Evolutionary conservation across 192 early-diverging fungal genomes (phyloP).

Genomic region (Obelidium mucronatum): DNA sequence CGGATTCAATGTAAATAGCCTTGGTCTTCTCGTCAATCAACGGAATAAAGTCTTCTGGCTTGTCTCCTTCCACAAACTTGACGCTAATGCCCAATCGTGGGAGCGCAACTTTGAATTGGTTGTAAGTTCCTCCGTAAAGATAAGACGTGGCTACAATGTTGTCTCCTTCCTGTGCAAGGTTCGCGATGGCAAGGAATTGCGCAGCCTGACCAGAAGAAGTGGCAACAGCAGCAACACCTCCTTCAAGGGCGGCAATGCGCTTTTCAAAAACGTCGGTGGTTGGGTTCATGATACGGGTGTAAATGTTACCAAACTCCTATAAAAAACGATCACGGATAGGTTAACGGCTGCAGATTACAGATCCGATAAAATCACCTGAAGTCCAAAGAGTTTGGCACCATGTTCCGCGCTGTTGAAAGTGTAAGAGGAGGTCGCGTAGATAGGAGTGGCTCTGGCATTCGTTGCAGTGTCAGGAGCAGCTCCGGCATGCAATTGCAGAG

Average conservation of each 20-base stretch:
- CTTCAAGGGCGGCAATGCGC: conserved; percentile 90
- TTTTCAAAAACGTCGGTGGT: conserved; percentile 91
- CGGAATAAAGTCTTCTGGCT: conserved; percentile 73
- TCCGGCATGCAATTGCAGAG: conserved; percentile 92
- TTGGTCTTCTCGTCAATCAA: conserved; percentile 92
- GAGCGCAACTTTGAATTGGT: conserved; percentile 85
- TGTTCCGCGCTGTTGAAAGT: conserved; percentile 84
- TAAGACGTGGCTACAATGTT: conserved; percentile 82
- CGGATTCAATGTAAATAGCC: conserved; percentile 88
- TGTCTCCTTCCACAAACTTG: conserved; percentile 77
- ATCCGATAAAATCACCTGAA: conserved; percentile 43
- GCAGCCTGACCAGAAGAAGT: conserved; percentile 84
- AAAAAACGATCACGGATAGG: neutral
- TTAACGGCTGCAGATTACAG: conserved; percentile 25
- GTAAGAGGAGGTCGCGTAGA: conserved; percentile 89
- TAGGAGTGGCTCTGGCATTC: conserved; percentile 85
- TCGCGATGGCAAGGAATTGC: conserved; percentile 83
- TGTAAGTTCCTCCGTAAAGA: conserved; percentile 67
- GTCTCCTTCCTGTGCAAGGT: conserved; percentile 79
- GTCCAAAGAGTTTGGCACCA: conserved; percentile 82
- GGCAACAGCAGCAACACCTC: conserved; percentile 74
- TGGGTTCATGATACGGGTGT: conserved; percentile 85
- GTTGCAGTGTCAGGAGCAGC: conserved; percentile 70
- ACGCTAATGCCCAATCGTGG: conserved; percentile 87
- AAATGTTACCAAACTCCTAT: conserved; percentile 78